A percentile compares a stretch with the other conserved stretches of the same genome.
Evolutionary conservation across 306 rosid genomes (phyloP).

Genomic region (Albizia julibrissin): DNA sequence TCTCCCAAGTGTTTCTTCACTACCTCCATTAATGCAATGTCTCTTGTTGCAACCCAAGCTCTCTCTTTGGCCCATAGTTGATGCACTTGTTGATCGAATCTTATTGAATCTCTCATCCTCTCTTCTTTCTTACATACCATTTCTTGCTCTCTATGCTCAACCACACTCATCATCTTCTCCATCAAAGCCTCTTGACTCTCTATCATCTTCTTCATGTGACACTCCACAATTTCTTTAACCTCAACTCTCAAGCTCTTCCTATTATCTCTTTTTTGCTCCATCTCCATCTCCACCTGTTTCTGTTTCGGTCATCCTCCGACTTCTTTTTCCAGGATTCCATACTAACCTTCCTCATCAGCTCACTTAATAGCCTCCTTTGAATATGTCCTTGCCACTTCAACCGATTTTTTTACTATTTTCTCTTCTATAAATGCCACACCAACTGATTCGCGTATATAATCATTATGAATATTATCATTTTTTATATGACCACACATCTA

Average conservation of each 20-base stretch:
- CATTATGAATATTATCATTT: too few relatives aligned
- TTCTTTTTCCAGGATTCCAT: too few relatives aligned
- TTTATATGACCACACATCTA: too few relatives aligned
- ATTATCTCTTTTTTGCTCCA: conserved; percentile 3
- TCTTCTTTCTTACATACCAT: conserved; percentile 58
- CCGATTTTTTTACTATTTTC: too few relatives aligned
- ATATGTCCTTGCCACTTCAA: too few relatives aligned
- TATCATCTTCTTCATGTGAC: conserved; percentile 60
- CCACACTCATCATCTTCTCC: conserved; percentile 59
- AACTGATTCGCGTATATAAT: too few relatives aligned
- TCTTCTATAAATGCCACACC: too few relatives aligned
- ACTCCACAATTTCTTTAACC: conserved; percentile 58
- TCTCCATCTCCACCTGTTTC: too few relatives aligned
- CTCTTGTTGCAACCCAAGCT: conserved; percentile 72
- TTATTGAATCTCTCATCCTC: conserved; percentile 56
- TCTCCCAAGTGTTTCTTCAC: conserved; percentile 46
- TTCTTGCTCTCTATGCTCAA: conserved; percentile 63
- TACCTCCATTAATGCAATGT: conserved; percentile 58
- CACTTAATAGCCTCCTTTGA: too few relatives aligned
- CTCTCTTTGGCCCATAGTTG: conserved; percentile 76
- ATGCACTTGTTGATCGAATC: conserved; percentile 52
- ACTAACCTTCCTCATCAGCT: too few relatives aligned
- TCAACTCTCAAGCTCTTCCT: conserved; percentile 55
- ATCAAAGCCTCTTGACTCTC: conserved; percentile 73
- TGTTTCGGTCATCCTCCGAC: too few relatives aligned